These are phyloP conservation scores for Diplodia mutila DNA, from an alignment of 2,329 filamentous ascomycete species.

Conservation along the genomic window DNA sequence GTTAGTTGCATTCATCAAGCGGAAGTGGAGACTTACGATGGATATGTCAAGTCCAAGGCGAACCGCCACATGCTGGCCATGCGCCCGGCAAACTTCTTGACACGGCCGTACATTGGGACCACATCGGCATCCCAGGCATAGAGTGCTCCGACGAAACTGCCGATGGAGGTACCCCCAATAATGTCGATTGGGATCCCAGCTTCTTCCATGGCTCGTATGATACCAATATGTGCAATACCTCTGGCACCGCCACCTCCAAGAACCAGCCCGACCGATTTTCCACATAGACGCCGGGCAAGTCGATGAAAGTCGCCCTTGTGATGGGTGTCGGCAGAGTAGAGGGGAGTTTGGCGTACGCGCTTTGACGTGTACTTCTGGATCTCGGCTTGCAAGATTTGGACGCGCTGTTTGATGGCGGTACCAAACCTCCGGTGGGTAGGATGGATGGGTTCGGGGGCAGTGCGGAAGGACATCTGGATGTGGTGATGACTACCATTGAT, in stretches of 20 bases:
- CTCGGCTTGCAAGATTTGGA: constrained; percentile 93
- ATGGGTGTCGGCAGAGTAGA: constrained; percentile 88
- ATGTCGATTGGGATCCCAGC: constrained; percentile 95
- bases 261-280: constrained; percentile 92
- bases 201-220: constrained; percentile 94
- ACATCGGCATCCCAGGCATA: constrained; percentile 97
- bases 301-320: constrained; percentile 98
- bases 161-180: constrained; percentile 93
- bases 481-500: constrained; percentile 98
- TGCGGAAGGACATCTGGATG: constrained; percentile 89
- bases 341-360: constrained; percentile 82
- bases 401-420: constrained; percentile 83
- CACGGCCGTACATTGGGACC: constrained; percentile 93
- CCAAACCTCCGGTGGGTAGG: constrained; percentile 77
- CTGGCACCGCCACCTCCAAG: constrained; percentile 91
- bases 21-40: constrained; percentile 58
- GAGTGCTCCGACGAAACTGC: constrained; percentile 89
- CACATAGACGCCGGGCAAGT: constrained; percentile 84
- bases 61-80: constrained; percentile 99
- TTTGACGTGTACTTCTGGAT: constrained; percentile 97
- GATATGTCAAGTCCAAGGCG: constrained; percentile 92
- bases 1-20: background rate
- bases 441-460: constrained; percentile 75
- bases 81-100: constrained; percentile 96
- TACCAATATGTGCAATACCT: constrained; percentile 89